These are phyloP conservation scores for Zelopaecilomyces penicillatus DNA, from an alignment of 2,329 filamentous ascomycete species.

Conservation along the genomic window DNA sequence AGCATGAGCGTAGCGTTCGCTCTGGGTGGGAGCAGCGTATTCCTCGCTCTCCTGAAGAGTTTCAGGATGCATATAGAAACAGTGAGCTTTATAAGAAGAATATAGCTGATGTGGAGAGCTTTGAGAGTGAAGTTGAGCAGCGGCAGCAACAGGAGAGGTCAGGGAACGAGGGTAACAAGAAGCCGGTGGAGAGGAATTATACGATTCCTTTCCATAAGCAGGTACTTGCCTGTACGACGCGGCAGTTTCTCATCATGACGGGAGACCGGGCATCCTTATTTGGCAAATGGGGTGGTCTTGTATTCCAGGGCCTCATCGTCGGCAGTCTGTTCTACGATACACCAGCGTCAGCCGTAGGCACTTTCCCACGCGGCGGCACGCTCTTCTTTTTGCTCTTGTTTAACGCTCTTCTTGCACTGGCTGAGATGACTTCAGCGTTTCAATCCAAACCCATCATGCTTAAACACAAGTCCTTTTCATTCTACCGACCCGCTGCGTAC, in stretches of 20 bases:
- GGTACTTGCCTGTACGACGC: slow-evolving; percentile 59
- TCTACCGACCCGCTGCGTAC: slow-evolving; percentile 53
- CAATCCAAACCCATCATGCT: slow-evolving; percentile 55
- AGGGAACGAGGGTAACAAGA: slow-evolving; percentile 55
- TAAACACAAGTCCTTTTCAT: slow-evolving; percentile 63
- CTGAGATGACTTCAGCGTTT: slow-evolving; percentile 62
- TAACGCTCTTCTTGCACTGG: slow-evolving; percentile 58
- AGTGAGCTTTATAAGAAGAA: slow-evolving; percentile 55
- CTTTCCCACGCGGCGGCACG: slow-evolving; percentile 47
- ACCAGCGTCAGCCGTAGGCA: slow-evolving; percentile 48
- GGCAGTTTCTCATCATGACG: slow-evolving; percentile 71
- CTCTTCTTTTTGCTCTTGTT: slow-evolving; percentile 47
- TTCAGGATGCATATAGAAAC: slow-evolving; percentile 55
- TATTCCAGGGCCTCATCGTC: slow-evolving; percentile 67
- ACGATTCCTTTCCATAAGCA: slow-evolving; percentile 69
- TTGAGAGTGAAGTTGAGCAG: slow-evolving; percentile 52
- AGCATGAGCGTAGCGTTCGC: slow-evolving; percentile 60
- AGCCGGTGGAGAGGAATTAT: slow-evolving; percentile 60
- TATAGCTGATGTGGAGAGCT: slow-evolving; percentile 52
- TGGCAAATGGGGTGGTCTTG: slow-evolving; percentile 72
- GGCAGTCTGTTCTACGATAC: slow-evolving; percentile 72
- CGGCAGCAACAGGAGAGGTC: slow-evolving; percentile 29
- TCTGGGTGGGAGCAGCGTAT: slow-evolving; percentile 55
- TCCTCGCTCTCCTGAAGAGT: slow-evolving; percentile 61
- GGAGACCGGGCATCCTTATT: slow-evolving; percentile 68